Percentiles rank a stretch among this genome's conserved stretches.
Conservation (phyloP, 176 grass and related monocot species). For the Triticum dicoccoides region DNA sequence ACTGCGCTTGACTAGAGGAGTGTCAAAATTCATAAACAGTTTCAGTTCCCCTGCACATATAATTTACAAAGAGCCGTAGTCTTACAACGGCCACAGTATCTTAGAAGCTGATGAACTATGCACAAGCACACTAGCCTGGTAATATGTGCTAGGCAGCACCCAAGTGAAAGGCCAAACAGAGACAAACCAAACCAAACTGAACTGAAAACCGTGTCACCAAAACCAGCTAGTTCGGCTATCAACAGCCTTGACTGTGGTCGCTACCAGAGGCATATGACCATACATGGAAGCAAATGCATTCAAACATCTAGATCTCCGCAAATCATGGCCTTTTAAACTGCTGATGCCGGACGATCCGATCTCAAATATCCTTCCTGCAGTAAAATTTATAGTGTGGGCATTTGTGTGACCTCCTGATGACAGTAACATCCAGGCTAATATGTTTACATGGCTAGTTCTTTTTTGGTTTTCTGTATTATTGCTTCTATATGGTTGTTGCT, state of each 20-base stretch:
- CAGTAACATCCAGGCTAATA: neutral
- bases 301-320: constrained; percentile 67
- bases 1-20: neutral
- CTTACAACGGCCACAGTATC: neutral
- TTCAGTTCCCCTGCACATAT: neutral
- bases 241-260: constrained; percentile 69
- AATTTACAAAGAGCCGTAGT: neutral
- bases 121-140: constrained; percentile 28
- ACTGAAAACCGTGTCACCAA: constrained; percentile 50
- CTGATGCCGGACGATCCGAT: constrained; percentile 88
- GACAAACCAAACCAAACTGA: neutral
- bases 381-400: neutral
- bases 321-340: constrained; percentile 64
- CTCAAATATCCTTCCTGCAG: constrained; percentile 83
- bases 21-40: neutral
- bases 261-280: constrained; percentile 79
- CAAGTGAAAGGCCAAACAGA: neutral
- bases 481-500: neutral
- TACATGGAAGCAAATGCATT: constrained; percentile 72
- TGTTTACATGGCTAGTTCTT: neutral
- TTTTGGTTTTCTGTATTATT: neutral
- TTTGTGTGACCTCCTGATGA: constrained; percentile 4
- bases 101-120: constrained; percentile 31
- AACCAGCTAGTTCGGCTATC: constrained; percentile 76
- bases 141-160: constrained; percentile 23